phyloP scores from a whole-genome alignment of 1,284 basidiomycete genomes.

The Mycocalia duriaeana region DNA sequence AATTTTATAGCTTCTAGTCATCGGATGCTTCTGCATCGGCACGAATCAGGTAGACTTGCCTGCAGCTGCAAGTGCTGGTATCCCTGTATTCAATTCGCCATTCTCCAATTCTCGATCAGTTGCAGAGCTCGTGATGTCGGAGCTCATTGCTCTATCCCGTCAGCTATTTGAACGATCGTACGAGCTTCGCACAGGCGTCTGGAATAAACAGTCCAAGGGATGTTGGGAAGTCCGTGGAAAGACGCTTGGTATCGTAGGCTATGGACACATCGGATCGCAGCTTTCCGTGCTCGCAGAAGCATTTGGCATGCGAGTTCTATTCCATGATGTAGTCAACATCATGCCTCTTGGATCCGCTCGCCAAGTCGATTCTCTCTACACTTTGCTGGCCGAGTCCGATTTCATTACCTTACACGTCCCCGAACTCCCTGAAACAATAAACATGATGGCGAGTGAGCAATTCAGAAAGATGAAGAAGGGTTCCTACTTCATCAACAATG shows the following conservation, averaged over 20 bases:
- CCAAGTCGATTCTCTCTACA: constrained; percentile 81
- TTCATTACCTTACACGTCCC: constrained; percentile 97
- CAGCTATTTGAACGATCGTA: constrained; percentile 88
- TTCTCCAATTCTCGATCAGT: constrained; percentile 99
- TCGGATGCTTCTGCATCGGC: constrained; percentile 99
- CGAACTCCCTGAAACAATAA: constrained; percentile 92
- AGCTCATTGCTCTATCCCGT: constrained; percentile 91
- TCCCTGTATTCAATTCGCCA: constrained; percentile 99
- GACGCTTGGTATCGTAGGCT: constrained; percentile 96
- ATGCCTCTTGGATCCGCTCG: constrained; percentile 96
- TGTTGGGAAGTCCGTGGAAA: constrained; percentile 99
- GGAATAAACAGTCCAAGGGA: constrained; percentile 99
- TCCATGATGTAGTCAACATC: constrained; percentile 93
- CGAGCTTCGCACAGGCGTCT: constrained; percentile 87
- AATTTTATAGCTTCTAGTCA: constrained; percentile 89
- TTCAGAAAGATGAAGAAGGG: constrained; percentile 63
- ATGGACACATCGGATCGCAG: constrained; percentile 98
- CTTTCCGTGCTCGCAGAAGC: constrained; percentile 96
- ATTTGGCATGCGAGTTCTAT: constrained; percentile 94
- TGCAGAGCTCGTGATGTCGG: constrained; percentile 94
- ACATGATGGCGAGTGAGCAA: constrained; percentile 83
- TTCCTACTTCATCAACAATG: constrained; percentile 61
- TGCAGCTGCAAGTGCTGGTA: constrained; percentile 83
- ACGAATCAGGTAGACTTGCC: constrained; percentile 96
- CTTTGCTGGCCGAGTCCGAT: constrained; percentile 79